Evolutionary conservation across 805 yeast genomes (phyloP).

Genomic region (Vanderwaltozyma verrucispora): DNA sequence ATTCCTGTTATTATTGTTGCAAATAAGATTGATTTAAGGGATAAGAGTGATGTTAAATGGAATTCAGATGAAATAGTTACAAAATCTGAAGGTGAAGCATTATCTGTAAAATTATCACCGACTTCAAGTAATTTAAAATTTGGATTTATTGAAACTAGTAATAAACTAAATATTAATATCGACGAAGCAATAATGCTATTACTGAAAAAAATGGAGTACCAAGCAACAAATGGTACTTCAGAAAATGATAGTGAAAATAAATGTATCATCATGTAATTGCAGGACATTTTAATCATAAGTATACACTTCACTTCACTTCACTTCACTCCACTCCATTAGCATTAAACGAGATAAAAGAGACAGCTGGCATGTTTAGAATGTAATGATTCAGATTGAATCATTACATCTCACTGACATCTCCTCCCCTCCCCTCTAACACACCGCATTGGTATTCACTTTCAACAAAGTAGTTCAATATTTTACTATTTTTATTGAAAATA

Average conservation of each 20-base stretch:
- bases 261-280: constrained; percentile 11
- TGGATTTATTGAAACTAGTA: constrained; percentile 23
- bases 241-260: constrained; percentile 8
- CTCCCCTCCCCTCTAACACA: too few species aligned
- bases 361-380: too few species aligned
- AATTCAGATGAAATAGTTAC: constrained; percentile 7
- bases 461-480: too few species aligned
- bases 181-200: constrained; percentile 15
- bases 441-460: too few species aligned
- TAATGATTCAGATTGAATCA: too few species aligned
- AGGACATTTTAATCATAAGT: too few species aligned
- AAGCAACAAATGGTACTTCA: constrained; percentile 7
- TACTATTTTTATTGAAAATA: too few species aligned
- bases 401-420: too few species aligned
- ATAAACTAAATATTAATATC: constrained; percentile 17
- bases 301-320: too few species aligned
- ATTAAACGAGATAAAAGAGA: too few species aligned
- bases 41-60: constrained; percentile 2
- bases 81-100: constrained; percentile 12
- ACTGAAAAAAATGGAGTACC: constrained; percentile 13
- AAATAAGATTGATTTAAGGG: constrained; percentile 19
- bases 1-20: constrained; percentile 65
- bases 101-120: neutral
- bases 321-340: too few species aligned
- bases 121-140: constrained; percentile 5